Conservation (phyloP, 2,329 filamentous ascomycete species). For the Calonectria montana region DNA sequence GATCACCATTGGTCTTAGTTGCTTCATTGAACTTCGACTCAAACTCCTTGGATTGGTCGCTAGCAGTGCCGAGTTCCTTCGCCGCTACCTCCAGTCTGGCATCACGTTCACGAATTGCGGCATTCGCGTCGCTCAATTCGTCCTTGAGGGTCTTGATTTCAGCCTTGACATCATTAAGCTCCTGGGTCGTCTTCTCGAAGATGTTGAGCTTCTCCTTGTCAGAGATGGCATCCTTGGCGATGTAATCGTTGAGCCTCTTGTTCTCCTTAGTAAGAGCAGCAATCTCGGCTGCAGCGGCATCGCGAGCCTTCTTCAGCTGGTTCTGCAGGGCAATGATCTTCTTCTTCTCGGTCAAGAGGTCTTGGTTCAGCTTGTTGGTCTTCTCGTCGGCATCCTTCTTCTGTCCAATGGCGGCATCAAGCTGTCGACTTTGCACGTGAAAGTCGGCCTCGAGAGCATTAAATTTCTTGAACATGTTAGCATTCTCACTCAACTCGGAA, state of each 20-base stretch:
- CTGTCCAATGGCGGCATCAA: neutral
- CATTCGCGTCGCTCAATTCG: no score
- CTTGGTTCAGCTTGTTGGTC: neutral
- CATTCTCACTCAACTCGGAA: neutral
- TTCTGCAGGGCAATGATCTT: neutral
- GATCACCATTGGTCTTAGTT: no score
- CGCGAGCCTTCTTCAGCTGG: neutral
- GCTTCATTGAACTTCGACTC: no score
- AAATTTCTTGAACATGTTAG: neutral
- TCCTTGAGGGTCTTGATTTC: no score
- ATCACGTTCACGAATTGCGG: no score
- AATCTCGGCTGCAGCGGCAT: neutral
- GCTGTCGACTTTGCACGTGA: neutral
- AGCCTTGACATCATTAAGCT: neutral
- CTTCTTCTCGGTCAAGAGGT: neutral
- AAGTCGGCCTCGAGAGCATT: conserved; percentile 16
- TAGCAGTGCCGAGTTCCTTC: no score
- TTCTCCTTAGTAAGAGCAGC: neutral
- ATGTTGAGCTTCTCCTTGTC: neutral
- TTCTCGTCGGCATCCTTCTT: neutral
- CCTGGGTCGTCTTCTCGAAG: neutral
- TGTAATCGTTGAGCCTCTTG: neutral
- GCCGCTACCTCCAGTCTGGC: no score
- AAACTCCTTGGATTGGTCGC: no score
- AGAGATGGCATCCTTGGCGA: neutral